A percentile compares a stretch with the other conserved stretches of the same genome.
phyloP scores from a whole-genome alignment of 441 rosid genomes.

The Gossypium gossypioides region DNA sequence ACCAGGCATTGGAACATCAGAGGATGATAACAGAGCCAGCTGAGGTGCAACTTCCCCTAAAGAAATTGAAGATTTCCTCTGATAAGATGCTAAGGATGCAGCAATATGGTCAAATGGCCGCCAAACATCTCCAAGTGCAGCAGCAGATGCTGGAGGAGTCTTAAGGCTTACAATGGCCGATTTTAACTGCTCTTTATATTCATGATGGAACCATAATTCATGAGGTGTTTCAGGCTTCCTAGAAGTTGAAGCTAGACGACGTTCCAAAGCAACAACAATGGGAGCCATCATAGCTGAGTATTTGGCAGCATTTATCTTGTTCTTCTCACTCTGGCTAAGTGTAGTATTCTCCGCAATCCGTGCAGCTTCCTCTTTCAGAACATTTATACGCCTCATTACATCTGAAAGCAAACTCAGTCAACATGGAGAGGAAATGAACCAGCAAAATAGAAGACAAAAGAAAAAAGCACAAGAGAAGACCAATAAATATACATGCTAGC shows the following conservation, averaged over 20 bases:
- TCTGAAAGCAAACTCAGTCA: conserved; percentile 42
- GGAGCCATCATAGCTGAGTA: conserved; percentile 99
- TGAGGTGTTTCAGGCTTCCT: conserved; percentile 94
- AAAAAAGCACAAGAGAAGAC: neutral
- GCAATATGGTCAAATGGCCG: conserved; percentile 82
- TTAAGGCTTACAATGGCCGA: conserved; percentile 70
- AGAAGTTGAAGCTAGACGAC: conserved; percentile 92
- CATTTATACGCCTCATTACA: conserved; percentile 82
- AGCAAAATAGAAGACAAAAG: neutral
- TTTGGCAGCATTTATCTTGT: conserved; percentile 81
- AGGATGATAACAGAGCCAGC: conserved; percentile 74
- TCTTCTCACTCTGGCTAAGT: conserved; percentile 83
- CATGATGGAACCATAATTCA: conserved; percentile 79
- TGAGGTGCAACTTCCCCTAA: conserved; percentile 92
- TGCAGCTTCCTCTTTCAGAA: conserved; percentile 87
- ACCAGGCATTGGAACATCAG: conserved; percentile 98
- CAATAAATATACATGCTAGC: neutral
- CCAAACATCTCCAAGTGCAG: conserved; percentile 85
- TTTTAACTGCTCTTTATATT: conserved; percentile 61
- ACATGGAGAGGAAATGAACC: neutral
- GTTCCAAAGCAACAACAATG: conserved; percentile 82
- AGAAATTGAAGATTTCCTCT: conserved; percentile 75
- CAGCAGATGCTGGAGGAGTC: conserved; percentile 73
- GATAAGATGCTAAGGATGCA: conserved; percentile 79
- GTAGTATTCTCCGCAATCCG: conserved; percentile 83